These are phyloP conservation scores for Arabidopsis thaliana DNA, from an alignment of 345 rosid genomes.

Conservation along the genomic window TAIR10.1 NC_003075.7:11861501-11862000, in stretches of 20 bases:
- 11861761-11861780: conserved; percentile 63
- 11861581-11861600: neutral
- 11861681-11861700: conserved; percentile 91
- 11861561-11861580: conserved; percentile 1
- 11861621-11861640: conserved; percentile 58
- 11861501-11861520: conserved; percentile 96
- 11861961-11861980: conserved; percentile 58
- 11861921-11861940: neutral
- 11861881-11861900: conserved; percentile 25
- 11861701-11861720: conserved; percentile 68
- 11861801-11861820: conserved; percentile 97
- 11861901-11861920: neutral
- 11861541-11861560: conserved; percentile 24
- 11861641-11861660: conserved; percentile 88
- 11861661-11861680: conserved; percentile 92
- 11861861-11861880: conserved; percentile 71
- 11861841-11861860: conserved; percentile 77
- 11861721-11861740: conserved; percentile 84
- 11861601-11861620: neutral
- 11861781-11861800: conserved; percentile 67
- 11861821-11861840: conserved; percentile 70
- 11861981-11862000: conserved; percentile 91
- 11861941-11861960: conserved; percentile 15
- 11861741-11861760: conserved; percentile 56
- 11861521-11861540: conserved; percentile 94